Percentiles rank a stretch among this genome's conserved stretches.
These are phyloP conservation scores for Thraustochytrium striatum DNA, from an alignment of 352 stramenopile species.

Conservation along the genomic window DNA sequence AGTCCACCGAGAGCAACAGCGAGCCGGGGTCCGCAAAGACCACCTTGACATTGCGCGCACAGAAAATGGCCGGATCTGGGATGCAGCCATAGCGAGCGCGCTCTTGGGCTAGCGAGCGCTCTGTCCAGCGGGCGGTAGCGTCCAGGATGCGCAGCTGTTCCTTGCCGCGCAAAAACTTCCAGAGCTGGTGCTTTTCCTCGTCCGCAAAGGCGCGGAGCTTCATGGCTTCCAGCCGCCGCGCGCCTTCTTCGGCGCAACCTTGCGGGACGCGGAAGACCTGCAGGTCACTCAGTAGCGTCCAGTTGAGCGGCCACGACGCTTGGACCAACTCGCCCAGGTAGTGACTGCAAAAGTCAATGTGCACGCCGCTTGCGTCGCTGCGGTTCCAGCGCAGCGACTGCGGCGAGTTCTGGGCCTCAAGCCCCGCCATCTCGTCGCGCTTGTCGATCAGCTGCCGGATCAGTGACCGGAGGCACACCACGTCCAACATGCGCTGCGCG, in stretches of 20 bases:
- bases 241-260: not conserved
- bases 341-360: not conserved
- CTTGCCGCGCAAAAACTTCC: slow-evolving; percentile 19
- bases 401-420: not conserved
- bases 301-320: slow-evolving; percentile 35
- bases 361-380: not conserved
- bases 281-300: slow-evolving; percentile 19
- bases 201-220: slow-evolving; percentile 30
- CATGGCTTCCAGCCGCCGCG: slow-evolving; percentile 3
- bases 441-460: not conserved
- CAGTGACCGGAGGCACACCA: not conserved
- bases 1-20: slow-evolving; percentile 30
- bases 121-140: slow-evolving; percentile 25
- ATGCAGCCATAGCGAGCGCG: slow-evolving; percentile 17
- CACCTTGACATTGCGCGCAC: slow-evolving; percentile 29
- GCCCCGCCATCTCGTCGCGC: not conserved
- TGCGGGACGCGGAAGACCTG: not conserved
- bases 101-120: slow-evolving; percentile 22
- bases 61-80: slow-evolving; percentile 24
- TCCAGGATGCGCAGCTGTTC: slow-evolving; percentile 39
- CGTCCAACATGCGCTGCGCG: slow-evolving; percentile 1
- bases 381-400: no score
- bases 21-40: not conserved
- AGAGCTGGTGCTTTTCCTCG: not conserved
- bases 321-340: slow-evolving; percentile 26